Evolutionary conservation across 768 basidiomycete species (phyloP).

Genomic region (Russula vinacea): DNA sequence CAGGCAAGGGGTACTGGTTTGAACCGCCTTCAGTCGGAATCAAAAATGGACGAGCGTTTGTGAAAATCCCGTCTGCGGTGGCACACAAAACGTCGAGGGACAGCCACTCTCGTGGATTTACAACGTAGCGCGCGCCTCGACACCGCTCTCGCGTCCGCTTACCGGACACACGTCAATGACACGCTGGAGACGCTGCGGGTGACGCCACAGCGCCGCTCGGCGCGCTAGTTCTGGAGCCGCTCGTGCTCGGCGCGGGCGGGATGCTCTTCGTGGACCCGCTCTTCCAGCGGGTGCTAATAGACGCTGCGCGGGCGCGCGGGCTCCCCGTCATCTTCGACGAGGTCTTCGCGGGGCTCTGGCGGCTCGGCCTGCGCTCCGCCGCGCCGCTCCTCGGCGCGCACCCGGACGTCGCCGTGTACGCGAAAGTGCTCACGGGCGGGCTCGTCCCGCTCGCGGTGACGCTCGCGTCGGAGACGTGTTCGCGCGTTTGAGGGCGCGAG

Average conservation of each 20-base stretch:
- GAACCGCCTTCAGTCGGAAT: slow-evolving; percentile 80
- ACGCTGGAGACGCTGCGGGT: slow-evolving; percentile 48
- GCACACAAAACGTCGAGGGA: slow-evolving; percentile 36
- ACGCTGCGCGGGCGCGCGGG: slow-evolving; percentile 71
- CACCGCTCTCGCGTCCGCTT: slow-evolving; percentile 59
- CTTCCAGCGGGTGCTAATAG: slow-evolving; percentile 85
- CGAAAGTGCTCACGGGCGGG: slow-evolving; percentile 92
- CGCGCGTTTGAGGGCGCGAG: slow-evolving; percentile 66
- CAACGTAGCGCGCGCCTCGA: slow-evolving; percentile 60
- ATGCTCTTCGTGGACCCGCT: slow-evolving; percentile 98
- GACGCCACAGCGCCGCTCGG: slow-evolving; percentile 51
- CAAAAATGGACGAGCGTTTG: slow-evolving; percentile 52
- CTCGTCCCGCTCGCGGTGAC: slow-evolving; percentile 84
- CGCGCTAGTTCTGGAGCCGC: slow-evolving; percentile 85
- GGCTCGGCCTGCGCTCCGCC: slow-evolving; percentile 69
- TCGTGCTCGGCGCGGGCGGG: slow-evolving; percentile 92
- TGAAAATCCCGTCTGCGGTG: slow-evolving; percentile 54
- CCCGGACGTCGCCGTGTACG: slow-evolving; percentile 90
- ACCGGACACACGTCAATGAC: slow-evolving; percentile 55
- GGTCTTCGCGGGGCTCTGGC: slow-evolving; percentile 91
- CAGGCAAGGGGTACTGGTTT: slow-evolving; percentile 87
- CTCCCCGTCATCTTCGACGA: slow-evolving; percentile 94
- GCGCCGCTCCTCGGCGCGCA: slow-evolving; percentile 61
- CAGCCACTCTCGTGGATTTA: slow-evolving; percentile 61
- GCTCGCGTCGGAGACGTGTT: slow-evolving; percentile 80